A percentile compares a stretch with the other conserved stretches of the same genome.
These are phyloP conservation scores for Avena insularis DNA, from an alignment of 176 grass and related monocot species.

Conservation along the genomic window DNA sequence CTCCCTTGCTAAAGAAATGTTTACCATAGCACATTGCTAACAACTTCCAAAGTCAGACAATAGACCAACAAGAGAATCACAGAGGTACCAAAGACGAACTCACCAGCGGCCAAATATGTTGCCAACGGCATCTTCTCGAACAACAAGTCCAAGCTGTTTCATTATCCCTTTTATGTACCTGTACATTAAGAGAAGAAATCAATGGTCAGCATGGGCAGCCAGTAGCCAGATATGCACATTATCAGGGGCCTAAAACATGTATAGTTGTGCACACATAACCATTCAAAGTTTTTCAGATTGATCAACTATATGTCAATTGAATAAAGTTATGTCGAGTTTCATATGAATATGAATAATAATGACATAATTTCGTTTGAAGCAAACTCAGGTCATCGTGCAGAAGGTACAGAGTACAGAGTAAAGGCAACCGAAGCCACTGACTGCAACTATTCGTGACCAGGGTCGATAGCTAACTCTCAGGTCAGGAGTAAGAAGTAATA, in stretches of 20 bases:
- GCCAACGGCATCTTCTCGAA: constrained; percentile 83
- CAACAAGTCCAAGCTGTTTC: constrained; percentile 64
- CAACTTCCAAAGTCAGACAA: constrained; percentile 1
- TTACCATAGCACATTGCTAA: neutral
- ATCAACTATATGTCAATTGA: neutral
- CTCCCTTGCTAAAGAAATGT: neutral
- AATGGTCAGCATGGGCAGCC: neutral
- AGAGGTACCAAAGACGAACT: constrained; percentile 27
- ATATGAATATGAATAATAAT: neutral
- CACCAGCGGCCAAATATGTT: constrained; percentile 98
- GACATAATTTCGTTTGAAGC: neutral
- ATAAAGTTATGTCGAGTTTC: neutral
- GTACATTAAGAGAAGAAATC: constrained; percentile 30
- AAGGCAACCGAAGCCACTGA: neutral
- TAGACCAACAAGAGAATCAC: neutral
- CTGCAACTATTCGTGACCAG: neutral
- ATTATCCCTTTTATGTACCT: constrained; percentile 90
- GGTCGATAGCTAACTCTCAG: neutral
- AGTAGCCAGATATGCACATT: neutral
- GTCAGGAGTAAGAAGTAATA: too few relatives aligned
- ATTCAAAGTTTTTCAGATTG: neutral
- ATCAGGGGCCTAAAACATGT: neutral
- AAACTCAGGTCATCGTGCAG: neutral
- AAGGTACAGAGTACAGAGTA: neutral
- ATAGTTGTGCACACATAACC: too few relatives aligned